These are phyloP conservation scores for barrel medic (Medicago truncatula) DNA, from an alignment of 306 rosid species.

Conservation along the genomic window DNA sequence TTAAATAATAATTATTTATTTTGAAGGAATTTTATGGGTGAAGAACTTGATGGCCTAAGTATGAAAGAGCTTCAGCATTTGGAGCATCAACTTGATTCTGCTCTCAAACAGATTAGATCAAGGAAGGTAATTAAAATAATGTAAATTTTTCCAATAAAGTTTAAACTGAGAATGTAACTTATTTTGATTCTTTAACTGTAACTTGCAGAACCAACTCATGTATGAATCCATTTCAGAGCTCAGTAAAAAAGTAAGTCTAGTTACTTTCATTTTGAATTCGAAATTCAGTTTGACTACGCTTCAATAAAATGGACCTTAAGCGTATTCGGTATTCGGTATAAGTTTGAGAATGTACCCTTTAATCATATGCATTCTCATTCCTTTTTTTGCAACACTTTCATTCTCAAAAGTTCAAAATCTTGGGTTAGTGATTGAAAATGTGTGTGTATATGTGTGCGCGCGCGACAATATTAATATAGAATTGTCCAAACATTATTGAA, in stretches of 20 bases:
- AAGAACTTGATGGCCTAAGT: slow-evolving; percentile 64
- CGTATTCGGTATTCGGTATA: too few relatives aligned
- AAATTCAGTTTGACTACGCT: not conserved
- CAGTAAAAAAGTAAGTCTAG: slow-evolving; percentile 65
- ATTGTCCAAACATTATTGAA: too few relatives aligned
- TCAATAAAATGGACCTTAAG: too few relatives aligned
- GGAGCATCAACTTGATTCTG: slow-evolving; percentile 83
- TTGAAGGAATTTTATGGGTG: slow-evolving; percentile 79
- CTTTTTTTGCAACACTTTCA: too few relatives aligned
- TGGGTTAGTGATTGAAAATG: too few relatives aligned
- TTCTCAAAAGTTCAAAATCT: too few relatives aligned
- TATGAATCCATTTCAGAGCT: slow-evolving; percentile 74
- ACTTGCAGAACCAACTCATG: slow-evolving; percentile 76
- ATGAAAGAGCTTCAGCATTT: slow-evolving; percentile 79
- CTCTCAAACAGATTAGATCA: slow-evolving; percentile 75
- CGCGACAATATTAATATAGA: too few relatives aligned
- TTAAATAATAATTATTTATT: not conserved
- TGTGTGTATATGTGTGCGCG: too few relatives aligned
- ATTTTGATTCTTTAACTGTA: not conserved
- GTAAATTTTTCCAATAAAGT: not conserved
- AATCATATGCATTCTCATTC: too few relatives aligned
- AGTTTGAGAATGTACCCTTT: too few relatives aligned
- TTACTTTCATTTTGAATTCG: not conserved
- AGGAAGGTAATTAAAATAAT: slow-evolving; percentile 54
- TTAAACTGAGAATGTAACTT: slow-evolving; percentile 1